Evolutionary conservation across 306 rosid genomes (phyloP).

Genomic region (Comarum palustre): DNA sequence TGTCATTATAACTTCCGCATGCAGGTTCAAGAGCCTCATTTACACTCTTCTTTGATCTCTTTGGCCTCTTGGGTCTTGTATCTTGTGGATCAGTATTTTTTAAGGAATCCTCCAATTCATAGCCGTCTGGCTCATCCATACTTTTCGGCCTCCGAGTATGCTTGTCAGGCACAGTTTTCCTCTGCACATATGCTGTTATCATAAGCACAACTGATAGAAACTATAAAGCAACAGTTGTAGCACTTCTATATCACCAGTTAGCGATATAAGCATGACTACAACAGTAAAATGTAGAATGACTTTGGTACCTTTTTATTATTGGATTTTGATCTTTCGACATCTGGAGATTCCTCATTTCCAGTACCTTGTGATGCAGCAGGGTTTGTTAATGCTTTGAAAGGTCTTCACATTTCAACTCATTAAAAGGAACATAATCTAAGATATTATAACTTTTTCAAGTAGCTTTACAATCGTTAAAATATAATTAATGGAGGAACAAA

Average conservation of each 20-base stretch:
- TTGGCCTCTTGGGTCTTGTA: slow-evolving; percentile 63
- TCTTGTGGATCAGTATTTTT: slow-evolving; percentile 38
- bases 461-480: background rate
- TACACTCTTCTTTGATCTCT: slow-evolving; percentile 64
- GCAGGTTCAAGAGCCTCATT: slow-evolving; percentile 60
- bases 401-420: background rate
- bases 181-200: slow-evolving; percentile 38
- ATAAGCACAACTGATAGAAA: background rate
- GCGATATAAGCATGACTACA: background rate
- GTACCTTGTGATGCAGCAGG: slow-evolving; percentile 42
- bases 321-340: slow-evolving; percentile 61
- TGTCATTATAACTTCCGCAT: background rate
- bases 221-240: background rate
- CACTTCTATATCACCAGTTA: background rate
- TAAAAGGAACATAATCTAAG: background rate
- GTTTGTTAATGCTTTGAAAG: slow-evolving; percentile 21
- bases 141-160: slow-evolving; percentile 43
- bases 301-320: slow-evolving; percentile 67
- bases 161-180: slow-evolving; percentile 54
- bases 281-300: slow-evolving; percentile 7
- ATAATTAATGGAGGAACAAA: background rate
- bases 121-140: slow-evolving; percentile 38
- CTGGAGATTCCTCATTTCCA: slow-evolving; percentile 49
- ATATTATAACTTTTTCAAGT: background rate
- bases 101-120: slow-evolving; percentile 44